Percentiles rank a stretch among this genome's conserved stretches.
phyloP scores from a whole-genome alignment of 2,329 filamentous ascomycete genomes.

The Colletotrichum simmondsii region DNA sequence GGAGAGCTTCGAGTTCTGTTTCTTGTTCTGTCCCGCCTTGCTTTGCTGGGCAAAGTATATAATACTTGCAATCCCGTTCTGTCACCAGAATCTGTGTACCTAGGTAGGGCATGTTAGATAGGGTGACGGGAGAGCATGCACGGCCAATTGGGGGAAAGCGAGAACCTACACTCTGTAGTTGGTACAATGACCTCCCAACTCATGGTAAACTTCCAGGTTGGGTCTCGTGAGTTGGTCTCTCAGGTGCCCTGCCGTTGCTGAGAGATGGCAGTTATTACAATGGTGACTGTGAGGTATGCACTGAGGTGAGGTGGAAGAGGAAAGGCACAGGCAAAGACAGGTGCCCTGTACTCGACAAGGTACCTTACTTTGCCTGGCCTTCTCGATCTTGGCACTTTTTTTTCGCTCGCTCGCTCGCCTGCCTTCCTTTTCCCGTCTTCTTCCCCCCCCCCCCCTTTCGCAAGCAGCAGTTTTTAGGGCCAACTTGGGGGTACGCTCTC shows the following conservation, averaged over 20 bases:
- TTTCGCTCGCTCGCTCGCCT: too few species aligned
- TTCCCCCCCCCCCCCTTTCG: background rate
- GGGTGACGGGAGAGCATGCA: background rate
- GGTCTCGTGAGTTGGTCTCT: background rate
- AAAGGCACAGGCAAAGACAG: too few species aligned
- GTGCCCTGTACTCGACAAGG: background rate
- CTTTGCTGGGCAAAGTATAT: constrained; percentile 24
- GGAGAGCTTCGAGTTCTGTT: constrained; percentile 17
- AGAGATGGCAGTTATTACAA: background rate
- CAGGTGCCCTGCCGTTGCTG: background rate
- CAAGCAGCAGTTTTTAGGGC: background rate
- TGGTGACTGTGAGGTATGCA: background rate
- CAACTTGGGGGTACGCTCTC: background rate
- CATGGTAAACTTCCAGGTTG: too few species aligned
- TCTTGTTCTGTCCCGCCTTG: constrained; percentile 26
- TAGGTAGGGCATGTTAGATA: background rate
- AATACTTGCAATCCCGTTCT: background rate
- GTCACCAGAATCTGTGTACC: background rate
- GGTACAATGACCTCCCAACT: background rate
- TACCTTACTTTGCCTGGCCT: background rate
- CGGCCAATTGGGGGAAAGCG: background rate
- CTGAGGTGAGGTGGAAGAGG: background rate
- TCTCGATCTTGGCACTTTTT: background rate
- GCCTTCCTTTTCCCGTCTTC: background rate
- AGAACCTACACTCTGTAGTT: background rate